phyloP scores from a whole-genome alignment of 2,329 filamentous ascomycete species.

The Pseudogymnoascus sp. region DNA sequence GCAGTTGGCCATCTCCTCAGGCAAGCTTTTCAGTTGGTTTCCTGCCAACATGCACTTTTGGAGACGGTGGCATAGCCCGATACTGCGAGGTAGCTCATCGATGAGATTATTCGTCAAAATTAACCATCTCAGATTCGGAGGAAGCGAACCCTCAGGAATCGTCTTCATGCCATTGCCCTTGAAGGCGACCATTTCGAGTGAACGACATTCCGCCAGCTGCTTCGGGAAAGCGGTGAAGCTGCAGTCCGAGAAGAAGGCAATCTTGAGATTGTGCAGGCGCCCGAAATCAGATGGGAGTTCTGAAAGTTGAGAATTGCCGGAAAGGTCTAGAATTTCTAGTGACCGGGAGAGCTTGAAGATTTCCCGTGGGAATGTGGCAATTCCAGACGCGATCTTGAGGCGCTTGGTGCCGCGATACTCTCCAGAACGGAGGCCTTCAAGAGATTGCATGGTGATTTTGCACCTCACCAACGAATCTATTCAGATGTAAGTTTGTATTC shows the following conservation, averaged over 20 bases:
- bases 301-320: slow-evolving; percentile 36
- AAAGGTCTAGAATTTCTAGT: slow-evolving; percentile 43
- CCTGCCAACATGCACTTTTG: slow-evolving; percentile 45
- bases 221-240: slow-evolving; percentile 37
- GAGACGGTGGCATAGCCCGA: slow-evolving; percentile 36
- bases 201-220: slow-evolving; percentile 36
- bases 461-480: neutral
- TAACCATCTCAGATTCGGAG: slow-evolving; percentile 39
- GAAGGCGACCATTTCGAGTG: slow-evolving; percentile 44
- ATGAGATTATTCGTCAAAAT: slow-evolving; percentile 42
- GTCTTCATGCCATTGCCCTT: slow-evolving; percentile 39
- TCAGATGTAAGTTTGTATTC: slow-evolving; percentile 2
- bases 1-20: slow-evolving; percentile 38
- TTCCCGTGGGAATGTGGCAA: slow-evolving; percentile 32
- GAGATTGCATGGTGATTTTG: slow-evolving; percentile 14
- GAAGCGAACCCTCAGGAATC: slow-evolving; percentile 37
- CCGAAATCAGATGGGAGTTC: slow-evolving; percentile 34
- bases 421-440: slow-evolving; percentile 17
- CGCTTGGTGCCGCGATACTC: slow-evolving; percentile 23
- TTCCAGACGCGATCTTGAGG: slow-evolving; percentile 23
- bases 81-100: slow-evolving; percentile 33
- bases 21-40: slow-evolving; percentile 36
- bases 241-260: slow-evolving; percentile 42
- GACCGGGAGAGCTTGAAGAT: slow-evolving; percentile 36
- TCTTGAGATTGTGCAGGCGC: slow-evolving; percentile 37